A percentile compares a stretch with the other conserved stretches of the same genome.
Conservation (phyloP, 306 rosid genomes). For the Corylus americana region DNA sequence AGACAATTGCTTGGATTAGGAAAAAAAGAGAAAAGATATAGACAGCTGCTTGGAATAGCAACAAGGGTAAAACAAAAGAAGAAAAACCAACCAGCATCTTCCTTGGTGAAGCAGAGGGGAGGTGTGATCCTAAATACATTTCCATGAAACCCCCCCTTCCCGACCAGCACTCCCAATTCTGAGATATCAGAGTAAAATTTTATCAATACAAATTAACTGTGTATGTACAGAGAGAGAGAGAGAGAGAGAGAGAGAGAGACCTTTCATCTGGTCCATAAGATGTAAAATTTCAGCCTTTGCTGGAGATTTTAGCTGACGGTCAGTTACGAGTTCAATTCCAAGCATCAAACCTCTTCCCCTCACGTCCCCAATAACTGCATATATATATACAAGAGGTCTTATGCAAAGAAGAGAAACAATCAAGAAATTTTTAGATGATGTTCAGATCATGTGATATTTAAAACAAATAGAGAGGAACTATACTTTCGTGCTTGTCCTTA, state of each 20-base stretch:
- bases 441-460: neutral
- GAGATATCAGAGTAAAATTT: constrained; percentile 17
- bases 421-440: neutral
- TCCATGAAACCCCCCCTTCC: constrained; percentile 48
- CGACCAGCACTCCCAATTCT: constrained; percentile 54
- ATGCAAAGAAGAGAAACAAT: neutral
- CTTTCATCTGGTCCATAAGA: constrained; percentile 45
- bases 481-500: constrained; percentile 47
- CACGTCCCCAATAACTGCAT: constrained; percentile 50
- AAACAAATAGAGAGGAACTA: constrained; percentile 9
- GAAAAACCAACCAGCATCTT: constrained; percentile 47
- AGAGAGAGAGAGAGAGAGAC: constrained; percentile 2
- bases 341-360: constrained; percentile 58
- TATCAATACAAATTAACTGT: constrained; percentile 3
- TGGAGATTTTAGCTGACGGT: constrained; percentile 40
- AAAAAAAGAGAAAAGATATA: neutral
- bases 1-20: constrained; percentile 23
- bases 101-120: constrained; percentile 51
- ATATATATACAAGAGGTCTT: neutral
- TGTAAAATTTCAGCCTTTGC: constrained; percentile 40
- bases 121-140: constrained; percentile 53
- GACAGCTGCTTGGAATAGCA: constrained; percentile 13
- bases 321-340: constrained; percentile 48
- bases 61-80: constrained; percentile 3
- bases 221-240: neutral